phyloP scores from a whole-genome alignment of 768 basidiomycete species.

The Termitomyces sp. region DNA sequence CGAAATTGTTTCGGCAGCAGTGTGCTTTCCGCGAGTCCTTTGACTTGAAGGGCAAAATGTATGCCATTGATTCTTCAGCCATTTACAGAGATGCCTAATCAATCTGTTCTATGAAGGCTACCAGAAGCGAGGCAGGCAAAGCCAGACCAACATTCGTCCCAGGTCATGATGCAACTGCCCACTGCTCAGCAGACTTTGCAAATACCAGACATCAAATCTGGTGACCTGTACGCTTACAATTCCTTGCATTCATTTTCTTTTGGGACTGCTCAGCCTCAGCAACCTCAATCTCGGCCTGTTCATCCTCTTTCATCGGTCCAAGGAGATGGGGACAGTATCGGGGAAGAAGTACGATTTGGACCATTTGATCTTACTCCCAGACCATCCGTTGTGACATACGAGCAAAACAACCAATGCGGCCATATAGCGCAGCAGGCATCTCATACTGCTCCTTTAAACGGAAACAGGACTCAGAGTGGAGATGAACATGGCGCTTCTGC shows the following conservation, averaged over 20 bases:
- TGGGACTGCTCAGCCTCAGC: constrained; percentile 31
- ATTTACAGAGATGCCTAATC: neutral
- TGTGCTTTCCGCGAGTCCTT: neutral
- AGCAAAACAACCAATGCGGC: constrained; percentile 18
- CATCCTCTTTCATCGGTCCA: constrained; percentile 30
- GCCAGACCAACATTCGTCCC: constrained; percentile 7
- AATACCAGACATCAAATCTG: constrained; percentile 7
- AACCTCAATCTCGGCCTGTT: constrained; percentile 23
- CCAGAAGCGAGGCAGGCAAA: constrained; percentile 6
- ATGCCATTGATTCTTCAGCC: neutral
- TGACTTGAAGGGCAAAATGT: constrained; percentile 4
- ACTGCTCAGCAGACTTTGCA: constrained; percentile 1
- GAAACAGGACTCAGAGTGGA: constrained; percentile 2
- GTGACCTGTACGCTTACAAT: constrained; percentile 35
- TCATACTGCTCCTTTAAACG: neutral
- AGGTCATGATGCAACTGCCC: neutral
- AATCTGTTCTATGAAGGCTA: constrained; percentile 7
- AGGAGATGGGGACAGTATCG: constrained; percentile 25
- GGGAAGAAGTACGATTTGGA: constrained; percentile 26
- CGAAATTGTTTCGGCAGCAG: constrained; percentile 2
- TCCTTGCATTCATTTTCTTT: constrained; percentile 43
- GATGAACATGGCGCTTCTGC: constrained; percentile 8
- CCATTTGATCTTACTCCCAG: constrained; percentile 44
- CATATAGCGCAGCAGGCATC: constrained; percentile 24
- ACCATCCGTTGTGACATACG: constrained; percentile 37